Percentiles rank a stretch among this genome's conserved stretches.
Conservation (phyloP, 306 rosid genomes). For the Gastrolobium villosum region DNA sequence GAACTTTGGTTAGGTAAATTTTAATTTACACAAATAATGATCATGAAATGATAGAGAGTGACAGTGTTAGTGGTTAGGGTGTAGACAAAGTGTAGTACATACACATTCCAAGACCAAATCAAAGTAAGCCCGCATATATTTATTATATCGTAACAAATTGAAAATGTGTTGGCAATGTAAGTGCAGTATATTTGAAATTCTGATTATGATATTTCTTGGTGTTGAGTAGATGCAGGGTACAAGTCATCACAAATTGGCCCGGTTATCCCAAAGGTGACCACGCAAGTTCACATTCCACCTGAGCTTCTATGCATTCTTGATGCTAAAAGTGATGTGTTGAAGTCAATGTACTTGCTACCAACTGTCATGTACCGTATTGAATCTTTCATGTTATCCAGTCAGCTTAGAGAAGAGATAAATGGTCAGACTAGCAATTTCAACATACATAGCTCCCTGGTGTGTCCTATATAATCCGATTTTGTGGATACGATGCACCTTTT, state of each 20-base stretch:
- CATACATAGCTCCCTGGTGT: conserved; percentile 79
- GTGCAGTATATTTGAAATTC: conserved; percentile 11
- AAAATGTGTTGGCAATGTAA: conserved; percentile 5
- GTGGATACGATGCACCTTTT: conserved; percentile 20
- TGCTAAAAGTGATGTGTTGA: conserved; percentile 66
- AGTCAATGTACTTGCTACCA: conserved; percentile 85
- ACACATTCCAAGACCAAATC: too few species aligned
- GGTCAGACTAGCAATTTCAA: conserved; percentile 51
- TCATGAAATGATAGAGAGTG: background rate
- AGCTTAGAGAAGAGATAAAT: conserved; percentile 82
- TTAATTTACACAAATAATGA: background rate
- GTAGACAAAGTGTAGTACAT: too few species aligned
- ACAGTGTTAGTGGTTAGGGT: background rate
- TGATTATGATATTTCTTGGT: conserved; percentile 40
- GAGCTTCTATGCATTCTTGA: conserved; percentile 78
- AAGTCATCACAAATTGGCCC: conserved; percentile 55
- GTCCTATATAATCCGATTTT: conserved; percentile 43
- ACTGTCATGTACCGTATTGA: conserved; percentile 87
- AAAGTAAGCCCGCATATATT: background rate
- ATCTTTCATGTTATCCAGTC: conserved; percentile 87
- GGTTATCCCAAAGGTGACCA: conserved; percentile 58
- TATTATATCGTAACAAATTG: conserved; percentile 4
- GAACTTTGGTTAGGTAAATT: background rate
- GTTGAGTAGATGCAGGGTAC: conserved; percentile 54
- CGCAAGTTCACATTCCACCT: conserved; percentile 84